Base-by-base conservation (phyloP, 2,329 filamentous ascomycete genomes). In the Ophiostoma sp. region DNA sequence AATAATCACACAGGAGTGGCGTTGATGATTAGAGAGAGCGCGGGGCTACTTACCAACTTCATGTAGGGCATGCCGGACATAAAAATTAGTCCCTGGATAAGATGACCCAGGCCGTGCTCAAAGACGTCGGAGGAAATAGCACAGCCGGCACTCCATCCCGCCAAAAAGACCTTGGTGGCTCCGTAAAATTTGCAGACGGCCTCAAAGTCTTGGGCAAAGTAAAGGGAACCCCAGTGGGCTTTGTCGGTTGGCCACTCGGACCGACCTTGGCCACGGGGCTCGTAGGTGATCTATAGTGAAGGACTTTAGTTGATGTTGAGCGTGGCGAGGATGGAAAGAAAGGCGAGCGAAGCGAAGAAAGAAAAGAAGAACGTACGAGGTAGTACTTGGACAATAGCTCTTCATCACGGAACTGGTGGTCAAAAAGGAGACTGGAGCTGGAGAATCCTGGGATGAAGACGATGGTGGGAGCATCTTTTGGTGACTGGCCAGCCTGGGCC, bases 371-470 rank as follows among this genome's bases (percentile, higher is more conserved):
- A 39, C n/a, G 8, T 25, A 75, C 74, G 28, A 75, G 69, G 12
- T 69, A 72, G 52, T 69, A 74, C 17, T 71, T 71, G 2, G 70
- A 48, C n/a, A 75, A 39, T 15, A 75, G 59, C 33, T 50, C 39
- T 8, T 72, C 70, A 42, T 75, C 74, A 11, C 50, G 72, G 39
- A 75, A 75, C 61, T 75, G 74, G 59, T 50, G 57, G 69, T 72
- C 72, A 52, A 75, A 75, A 2, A 74, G 7, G 1, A 75, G 48
- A 42, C 39, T 48, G 17, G 74, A 71, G 36, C 73, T 69, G 19
- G 72, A 64, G 39, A 71, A 75, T 36, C 74, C 74, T 9, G 74
- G 72, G 33, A 75, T 59, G 48, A 75, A 74, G 12, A 74, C 72
- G 45, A 75, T 63, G 1, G 68, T 52, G 8, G 74, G 69, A 1